Percentiles rank a stretch among this genome's conserved stretches.
Conservation (phyloP, 495 filamentous ascomycete genomes). For the Neurospora sp. region DNA sequence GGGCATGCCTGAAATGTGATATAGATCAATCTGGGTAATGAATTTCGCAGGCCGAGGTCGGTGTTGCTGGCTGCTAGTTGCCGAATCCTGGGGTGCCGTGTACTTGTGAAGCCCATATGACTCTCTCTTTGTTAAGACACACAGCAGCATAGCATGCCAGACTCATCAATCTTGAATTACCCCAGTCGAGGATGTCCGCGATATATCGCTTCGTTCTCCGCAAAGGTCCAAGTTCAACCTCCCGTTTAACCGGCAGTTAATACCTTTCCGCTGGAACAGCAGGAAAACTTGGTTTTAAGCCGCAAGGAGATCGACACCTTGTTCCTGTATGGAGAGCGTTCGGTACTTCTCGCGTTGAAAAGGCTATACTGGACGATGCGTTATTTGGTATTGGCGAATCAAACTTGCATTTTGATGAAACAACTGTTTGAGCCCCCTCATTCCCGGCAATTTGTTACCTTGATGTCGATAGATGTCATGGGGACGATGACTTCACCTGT, state of each 20-base stretch:
- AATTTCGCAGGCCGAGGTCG: neutral
- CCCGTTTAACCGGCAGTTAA: neutral
- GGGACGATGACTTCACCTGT: neutral
- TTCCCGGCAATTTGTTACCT: neutral
- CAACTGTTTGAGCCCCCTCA: neutral
- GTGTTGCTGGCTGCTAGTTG: neutral
- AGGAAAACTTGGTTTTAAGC: neutral
- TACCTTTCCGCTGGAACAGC: neutral
- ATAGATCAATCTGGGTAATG: neutral
- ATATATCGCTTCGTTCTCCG: neutral
- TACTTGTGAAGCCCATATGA: neutral
- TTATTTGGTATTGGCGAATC: neutral
- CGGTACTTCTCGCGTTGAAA: neutral
- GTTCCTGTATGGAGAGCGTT: neutral
- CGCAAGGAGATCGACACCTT: neutral
- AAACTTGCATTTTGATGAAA: neutral
- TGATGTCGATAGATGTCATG: neutral
- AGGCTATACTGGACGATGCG: neutral
- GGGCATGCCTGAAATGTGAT: neutral
- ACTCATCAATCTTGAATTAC: neutral
- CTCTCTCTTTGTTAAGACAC: neutral
- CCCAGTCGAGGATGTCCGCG: neutral
- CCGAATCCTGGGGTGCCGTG: neutral
- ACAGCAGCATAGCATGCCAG: neutral
- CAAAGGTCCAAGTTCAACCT: neutral